Percentiles rank a stretch among this genome's conserved stretches.
phyloP scores from a whole-genome alignment of 2,329 filamentous ascomycete genomes.

The Emmonsiellopsis sp. region DNA sequence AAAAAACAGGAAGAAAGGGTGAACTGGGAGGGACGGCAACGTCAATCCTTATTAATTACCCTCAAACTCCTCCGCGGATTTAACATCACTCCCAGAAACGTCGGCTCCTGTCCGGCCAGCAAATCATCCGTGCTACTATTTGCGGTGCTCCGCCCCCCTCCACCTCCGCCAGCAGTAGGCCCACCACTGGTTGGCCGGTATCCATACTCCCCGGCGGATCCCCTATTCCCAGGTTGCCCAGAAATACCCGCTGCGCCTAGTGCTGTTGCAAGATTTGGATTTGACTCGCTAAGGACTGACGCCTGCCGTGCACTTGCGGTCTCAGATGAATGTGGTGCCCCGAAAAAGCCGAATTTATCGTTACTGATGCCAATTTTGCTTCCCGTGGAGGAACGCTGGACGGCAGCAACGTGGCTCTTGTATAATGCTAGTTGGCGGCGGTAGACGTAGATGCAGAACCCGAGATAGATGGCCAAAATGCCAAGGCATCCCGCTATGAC shows the following conservation, averaged over 20 bases:
- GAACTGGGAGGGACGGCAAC: background rate
- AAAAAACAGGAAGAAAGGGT: background rate
- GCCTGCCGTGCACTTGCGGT: slow-evolving; percentile 13
- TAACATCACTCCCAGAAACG: slow-evolving; percentile 60
- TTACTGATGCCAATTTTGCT: slow-evolving; percentile 21
- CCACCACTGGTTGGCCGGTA: slow-evolving; percentile 13
- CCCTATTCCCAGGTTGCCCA: slow-evolving; percentile 2
- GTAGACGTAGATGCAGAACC: slow-evolving; percentile 70
- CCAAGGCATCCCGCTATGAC: slow-evolving; percentile 58
- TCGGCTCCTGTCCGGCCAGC: slow-evolving; percentile 55
- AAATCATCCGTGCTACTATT: slow-evolving; percentile 49
- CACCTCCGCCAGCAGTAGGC: slow-evolving; percentile 8
- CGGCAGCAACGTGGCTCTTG: slow-evolving; percentile 57
- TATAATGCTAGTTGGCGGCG: slow-evolving; percentile 61
- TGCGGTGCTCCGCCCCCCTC: slow-evolving; percentile 31
- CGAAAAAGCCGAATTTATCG: slow-evolving; percentile 6
- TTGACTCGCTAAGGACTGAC: slow-evolving; percentile 1
- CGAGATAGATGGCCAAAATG: slow-evolving; percentile 59
- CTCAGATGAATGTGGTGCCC: slow-evolving; percentile 14
- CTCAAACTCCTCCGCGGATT: slow-evolving; percentile 59
- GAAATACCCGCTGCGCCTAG: slow-evolving; percentile 5
- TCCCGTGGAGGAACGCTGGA: slow-evolving; percentile 46
- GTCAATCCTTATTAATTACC: slow-evolving; percentile 54
- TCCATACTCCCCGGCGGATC: slow-evolving; percentile 17
- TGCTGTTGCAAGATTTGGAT: background rate